Base-by-base conservation (phyloP, 805 yeast species). In the Blastobotrys mokoenaii region DNA sequence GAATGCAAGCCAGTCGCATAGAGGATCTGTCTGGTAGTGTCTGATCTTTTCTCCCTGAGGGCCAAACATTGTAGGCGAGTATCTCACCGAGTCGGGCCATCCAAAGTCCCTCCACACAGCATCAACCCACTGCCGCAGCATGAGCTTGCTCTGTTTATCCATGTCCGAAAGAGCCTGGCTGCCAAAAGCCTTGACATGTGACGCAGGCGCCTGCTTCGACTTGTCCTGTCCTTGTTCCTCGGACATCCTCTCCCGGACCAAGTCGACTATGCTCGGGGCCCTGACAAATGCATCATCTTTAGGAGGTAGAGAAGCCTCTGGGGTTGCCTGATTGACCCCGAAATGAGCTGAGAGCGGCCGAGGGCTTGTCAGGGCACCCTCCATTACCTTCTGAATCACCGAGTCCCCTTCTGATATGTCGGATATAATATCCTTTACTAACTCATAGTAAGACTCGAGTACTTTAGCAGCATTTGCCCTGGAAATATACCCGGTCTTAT, bases 281-380 rank as follows among this genome's bases (percentile, higher is more conserved):
- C 25, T 39, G 8, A 12, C 34, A 8, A 16, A 14, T 7, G 22
- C 10, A 3, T 20, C 4, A 9, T 39, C 42, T 30, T 39, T 39
- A 25, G 14, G 32, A 8, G 42, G 42, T 4, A 22, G 32, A 10
- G 22, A 18, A 3, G 42, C 6, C 7, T 30, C 42, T 8, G 42
- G 42, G n/a, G 42, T 14, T 11, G 22, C 12, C n/a, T 39, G 32
- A n/a, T 25, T 11, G 7, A 22, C 27, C 5, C 32, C 42, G 15
- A 39, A 39, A 25, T 39, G 22, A 3, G 42, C 12, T 14, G 42
- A 39, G 8, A 39, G 42, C 3, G 42, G 42, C n/a, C 42, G 42
- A 6, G 22, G 34, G 18, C 17, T 25, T 3, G 11, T 15, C 14
- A 22, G 6, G 3, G 32, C 30, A 12, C 42, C 42, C 22, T 25